These are phyloP conservation scores for Podila clonocystis DNA, from an alignment of 192 early-diverging fungal species.

Conservation along the genomic window DNA sequence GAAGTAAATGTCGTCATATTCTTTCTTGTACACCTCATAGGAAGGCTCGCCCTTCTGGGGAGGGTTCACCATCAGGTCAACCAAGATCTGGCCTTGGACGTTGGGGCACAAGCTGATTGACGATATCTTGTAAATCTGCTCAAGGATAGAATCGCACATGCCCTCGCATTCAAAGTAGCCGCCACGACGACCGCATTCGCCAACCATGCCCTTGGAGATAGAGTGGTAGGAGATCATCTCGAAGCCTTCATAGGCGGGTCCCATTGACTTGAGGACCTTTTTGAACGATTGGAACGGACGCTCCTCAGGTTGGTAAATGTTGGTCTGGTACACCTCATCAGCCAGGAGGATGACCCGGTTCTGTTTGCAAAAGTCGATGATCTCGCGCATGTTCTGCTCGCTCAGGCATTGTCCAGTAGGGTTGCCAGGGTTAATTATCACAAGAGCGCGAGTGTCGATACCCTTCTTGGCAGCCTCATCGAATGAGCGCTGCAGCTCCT, in stretches of 20 bases:
- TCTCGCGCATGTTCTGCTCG: constrained; percentile 87
- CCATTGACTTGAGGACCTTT: constrained; percentile 88
- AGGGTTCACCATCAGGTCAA: constrained; percentile 93
- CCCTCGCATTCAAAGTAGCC: constrained; percentile 97
- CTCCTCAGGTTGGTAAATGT: constrained; percentile 82
- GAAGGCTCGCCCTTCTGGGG: constrained; percentile 84
- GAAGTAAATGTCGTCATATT: constrained; percentile 79
- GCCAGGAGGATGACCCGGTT: constrained; percentile 90
- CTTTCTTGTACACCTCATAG: constrained; percentile 76
- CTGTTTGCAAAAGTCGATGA: constrained; percentile 87
- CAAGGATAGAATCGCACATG: constrained; percentile 79
- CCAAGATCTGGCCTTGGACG: constrained; percentile 94
- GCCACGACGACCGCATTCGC: constrained; percentile 97
- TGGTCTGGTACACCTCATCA: constrained; percentile 99
- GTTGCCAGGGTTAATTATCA: constrained; percentile 99
- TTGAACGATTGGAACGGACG: constrained; percentile 97
- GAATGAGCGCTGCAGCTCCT: constrained; percentile 73
- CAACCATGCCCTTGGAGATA: constrained; percentile 97
- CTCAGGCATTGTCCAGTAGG: constrained; percentile 93
- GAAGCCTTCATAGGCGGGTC: constrained; percentile 69
- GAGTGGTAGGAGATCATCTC: constrained; percentile 98
- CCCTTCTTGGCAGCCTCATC: constrained; percentile 71
- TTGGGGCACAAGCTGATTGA: constrained; percentile 95
- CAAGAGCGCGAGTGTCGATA: constrained; percentile 91
- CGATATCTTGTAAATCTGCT: constrained; percentile 93